Evolutionary conservation across 192 early-diverging fungal genomes (phyloP), one percentile per base, ranked within the genome.

Genomic region (Umbelopsis vinacea): DNA sequence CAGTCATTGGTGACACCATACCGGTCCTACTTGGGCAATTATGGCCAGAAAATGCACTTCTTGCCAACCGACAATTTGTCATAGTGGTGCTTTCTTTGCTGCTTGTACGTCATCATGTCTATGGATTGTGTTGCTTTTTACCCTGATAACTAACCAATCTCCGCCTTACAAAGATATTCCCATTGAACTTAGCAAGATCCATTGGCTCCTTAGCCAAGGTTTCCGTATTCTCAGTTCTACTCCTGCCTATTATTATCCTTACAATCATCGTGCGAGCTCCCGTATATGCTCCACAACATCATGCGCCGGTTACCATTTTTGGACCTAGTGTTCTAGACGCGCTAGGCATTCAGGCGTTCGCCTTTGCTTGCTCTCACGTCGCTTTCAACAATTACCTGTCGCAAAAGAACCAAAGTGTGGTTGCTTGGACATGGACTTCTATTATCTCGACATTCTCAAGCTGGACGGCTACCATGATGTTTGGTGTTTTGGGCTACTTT

Each of bases 331-430:
- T 88, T 26, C 69, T 91, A 57, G 84, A 88, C 0, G 86, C 89
- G 0, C 73, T 90, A 22, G 90, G 89, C 52, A 85, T 90, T 60
- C 89, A 90, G 76, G 84, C 89, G 0, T 91, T 91, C 69, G 87
- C 90, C 4, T 90, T 88, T 78, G 82, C 87, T 15, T 89, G 86
- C 38, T 74, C 88, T 23, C 90, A 91, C 67, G 85, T 87, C 24
- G 83, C 82, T 15, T 89, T 85, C 68, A 81, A 83, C 69, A 88
- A 82, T 52, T 91, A 85, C 68, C 68, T 79, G 47, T 83, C 89
- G 0, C 73, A 87, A 69, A 54, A 73, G 10, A 57, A 82, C 37
- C 85, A 85, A 50, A 78, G 84, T 2, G 66, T 83, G 6, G 46
- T 23, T 3, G 77, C 74, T 15, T 91, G 90, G 90, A 57, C 66